These are phyloP conservation scores for Oryza longistaminata DNA, from an alignment of 176 grass and related monocot species.

Conservation along the genomic window DNA sequence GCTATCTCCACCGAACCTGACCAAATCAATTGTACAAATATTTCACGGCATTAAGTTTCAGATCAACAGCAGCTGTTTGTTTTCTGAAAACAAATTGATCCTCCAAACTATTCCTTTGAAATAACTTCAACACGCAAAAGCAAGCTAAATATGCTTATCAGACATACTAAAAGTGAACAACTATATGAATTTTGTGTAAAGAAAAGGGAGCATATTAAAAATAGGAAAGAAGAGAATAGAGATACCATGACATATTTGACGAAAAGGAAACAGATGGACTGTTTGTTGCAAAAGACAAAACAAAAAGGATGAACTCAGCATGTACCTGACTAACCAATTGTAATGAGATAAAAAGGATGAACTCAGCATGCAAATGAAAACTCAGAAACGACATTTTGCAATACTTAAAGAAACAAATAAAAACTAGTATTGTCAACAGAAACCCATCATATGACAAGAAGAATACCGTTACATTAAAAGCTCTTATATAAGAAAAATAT, in stretches of 20 bases:
- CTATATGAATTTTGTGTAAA: background rate
- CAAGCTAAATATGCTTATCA: background rate
- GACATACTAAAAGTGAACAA: slow-evolving; percentile 1
- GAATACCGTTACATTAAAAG: background rate
- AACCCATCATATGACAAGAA: background rate
- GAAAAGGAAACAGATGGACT: background rate
- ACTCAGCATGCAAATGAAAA: background rate
- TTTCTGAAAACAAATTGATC: background rate
- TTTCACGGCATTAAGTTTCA: slow-evolving; percentile 5
- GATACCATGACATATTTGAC: background rate
- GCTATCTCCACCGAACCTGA: slow-evolving; percentile 84
- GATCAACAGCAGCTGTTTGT: background rate
- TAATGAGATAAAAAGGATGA: background rate
- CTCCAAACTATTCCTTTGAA: background rate
- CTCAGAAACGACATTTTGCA: background rate
- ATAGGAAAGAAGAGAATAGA: background rate
- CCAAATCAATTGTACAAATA: background rate
- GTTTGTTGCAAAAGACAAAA: slow-evolving; percentile 4
- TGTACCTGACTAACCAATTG: background rate
- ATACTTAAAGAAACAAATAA: slow-evolving; percentile 19
- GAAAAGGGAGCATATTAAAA: background rate
- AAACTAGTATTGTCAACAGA: background rate
- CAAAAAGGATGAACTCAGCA: slow-evolving; percentile 28
- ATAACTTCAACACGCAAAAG: background rate
- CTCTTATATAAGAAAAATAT: background rate